Percentiles rank a stretch among this genome's conserved stretches.
These are phyloP conservation scores for Orbilia javanica DNA, from an alignment of 2,329 filamentous ascomycete species.

Conservation along the genomic window DNA sequence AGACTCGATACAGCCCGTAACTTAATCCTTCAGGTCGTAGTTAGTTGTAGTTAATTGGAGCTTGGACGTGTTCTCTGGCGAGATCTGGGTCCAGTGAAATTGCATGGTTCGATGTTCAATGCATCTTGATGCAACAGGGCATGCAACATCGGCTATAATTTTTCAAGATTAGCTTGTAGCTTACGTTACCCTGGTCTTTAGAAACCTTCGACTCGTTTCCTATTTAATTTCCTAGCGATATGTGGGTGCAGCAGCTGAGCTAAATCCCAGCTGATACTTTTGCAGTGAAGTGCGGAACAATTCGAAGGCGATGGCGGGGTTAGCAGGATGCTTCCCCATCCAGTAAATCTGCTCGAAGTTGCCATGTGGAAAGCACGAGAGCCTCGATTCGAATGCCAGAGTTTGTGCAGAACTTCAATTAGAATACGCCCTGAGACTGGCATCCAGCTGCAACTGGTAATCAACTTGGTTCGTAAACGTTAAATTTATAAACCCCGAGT, in stretches of 20 bases:
- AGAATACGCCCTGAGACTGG: neutral
- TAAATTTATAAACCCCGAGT: no score
- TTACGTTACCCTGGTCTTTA: neutral
- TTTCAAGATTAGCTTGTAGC: neutral
- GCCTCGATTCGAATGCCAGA: neutral
- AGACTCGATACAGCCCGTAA: neutral
- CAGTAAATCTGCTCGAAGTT: neutral
- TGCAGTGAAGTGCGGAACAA: neutral
- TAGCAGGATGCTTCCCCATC: conserved; percentile 1
- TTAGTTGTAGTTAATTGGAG: neutral
- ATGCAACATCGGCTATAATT: neutral
- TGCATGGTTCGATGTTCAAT: neutral
- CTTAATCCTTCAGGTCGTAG: neutral
- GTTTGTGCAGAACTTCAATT: neutral
- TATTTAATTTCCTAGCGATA: neutral
- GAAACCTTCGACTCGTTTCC: neutral
- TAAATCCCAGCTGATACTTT: neutral
- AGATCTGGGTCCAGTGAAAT: neutral
- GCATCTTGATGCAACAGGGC: neutral
- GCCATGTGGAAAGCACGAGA: neutral
- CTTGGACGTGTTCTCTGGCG: neutral
- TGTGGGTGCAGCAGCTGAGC: neutral
- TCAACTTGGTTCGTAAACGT: no score
- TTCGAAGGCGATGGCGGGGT: neutral
- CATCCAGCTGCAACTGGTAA: no score